A percentile compares a stretch with the other conserved stretches of the same genome.
phyloP scores from a whole-genome alignment of 768 basidiomycete species.

The Amylocystis lapponica region DNA sequence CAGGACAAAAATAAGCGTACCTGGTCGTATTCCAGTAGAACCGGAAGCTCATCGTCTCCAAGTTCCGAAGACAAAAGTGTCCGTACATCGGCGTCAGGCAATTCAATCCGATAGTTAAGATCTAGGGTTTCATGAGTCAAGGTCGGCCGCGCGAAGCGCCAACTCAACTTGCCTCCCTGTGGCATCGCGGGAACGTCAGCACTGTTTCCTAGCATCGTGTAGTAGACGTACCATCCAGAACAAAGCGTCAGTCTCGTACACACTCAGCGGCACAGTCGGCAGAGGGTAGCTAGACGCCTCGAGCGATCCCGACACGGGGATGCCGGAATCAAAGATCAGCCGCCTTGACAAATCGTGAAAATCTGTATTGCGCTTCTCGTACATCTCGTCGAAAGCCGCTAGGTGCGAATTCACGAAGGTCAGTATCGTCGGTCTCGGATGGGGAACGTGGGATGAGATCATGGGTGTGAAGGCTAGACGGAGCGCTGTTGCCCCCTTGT shows the following conservation, averaged over 20 bases:
- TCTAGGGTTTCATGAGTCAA: slow-evolving; percentile 40
- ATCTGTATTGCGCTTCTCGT: slow-evolving; percentile 66
- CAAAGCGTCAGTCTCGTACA: slow-evolving; percentile 62
- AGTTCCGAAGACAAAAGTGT: slow-evolving; percentile 36
- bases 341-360: slow-evolving; percentile 64
- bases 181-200: neutral
- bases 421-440: slow-evolving; percentile 39
- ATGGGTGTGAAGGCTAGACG: slow-evolving; percentile 52
- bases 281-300: neutral
- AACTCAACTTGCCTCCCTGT: slow-evolving; percentile 43
- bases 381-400: slow-evolving; percentile 79
- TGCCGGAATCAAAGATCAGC: slow-evolving; percentile 42
- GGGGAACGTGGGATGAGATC: slow-evolving; percentile 14
- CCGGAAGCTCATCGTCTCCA: slow-evolving; percentile 28
- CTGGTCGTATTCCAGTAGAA: slow-evolving; percentile 60
- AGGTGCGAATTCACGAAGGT: slow-evolving; percentile 82
- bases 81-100: slow-evolving; percentile 59
- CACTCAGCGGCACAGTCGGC: slow-evolving; percentile 18
- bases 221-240: slow-evolving; percentile 69
- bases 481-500: slow-evolving; percentile 74
- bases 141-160: neutral
- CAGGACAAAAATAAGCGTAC: slow-evolving; percentile 30
- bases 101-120: slow-evolving; percentile 74
- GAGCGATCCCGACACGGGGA: neutral
- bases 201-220: neutral